Base-by-base conservation (phyloP, 208 protist genomes). In the Leishmania braziliensis region DNA sequence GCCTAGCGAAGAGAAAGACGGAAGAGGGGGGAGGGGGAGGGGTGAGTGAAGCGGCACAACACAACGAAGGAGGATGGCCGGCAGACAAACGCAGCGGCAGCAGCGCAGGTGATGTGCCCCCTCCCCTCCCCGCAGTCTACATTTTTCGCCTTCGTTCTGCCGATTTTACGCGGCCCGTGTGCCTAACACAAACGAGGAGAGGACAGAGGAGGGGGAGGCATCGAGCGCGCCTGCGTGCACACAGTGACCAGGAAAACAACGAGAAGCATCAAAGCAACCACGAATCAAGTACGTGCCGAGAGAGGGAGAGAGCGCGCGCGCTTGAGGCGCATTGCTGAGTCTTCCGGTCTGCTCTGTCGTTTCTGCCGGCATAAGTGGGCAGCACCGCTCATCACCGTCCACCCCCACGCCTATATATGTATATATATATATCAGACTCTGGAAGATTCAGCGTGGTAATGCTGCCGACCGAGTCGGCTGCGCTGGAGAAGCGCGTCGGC, bases 391-490 rank as follows among this genome's bases (percentile, higher is more conserved):
- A 12, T 50, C 29, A 23, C 5, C 29, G 26, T 50, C 33, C 53
- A 63, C 53, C 10, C 73, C 2, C 43, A 46, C 43, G 43, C 43
- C 43, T 46, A 46, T 46, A 46, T 43, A 43, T 43, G 39, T 43
- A 29, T 46, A 4, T 46, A 4, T 36, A 48, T 3, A 26, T 18
- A 20, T 39, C 20, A 10, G 62, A 54, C 5, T 20, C 69, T 51
- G 39, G 23, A 73, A 51, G 43, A 62, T 46, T 76, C 51, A 20
- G 48, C 80, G 78, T 65, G 3, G 33, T 20, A 12, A 76, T 29
- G 46, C 80, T 84, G 62, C 72, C 51, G 10, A 76, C 75, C 5
- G 75, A 74, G 26, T 29, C 50, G 10, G 60, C 53, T 48, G 51
- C 23, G 39, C 73, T 60, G 62, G 73, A 73, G 39, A 69, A 66